Base-by-base conservation (phyloP, 148 eudicot genomes). In the Rhododendron molle region DNA sequence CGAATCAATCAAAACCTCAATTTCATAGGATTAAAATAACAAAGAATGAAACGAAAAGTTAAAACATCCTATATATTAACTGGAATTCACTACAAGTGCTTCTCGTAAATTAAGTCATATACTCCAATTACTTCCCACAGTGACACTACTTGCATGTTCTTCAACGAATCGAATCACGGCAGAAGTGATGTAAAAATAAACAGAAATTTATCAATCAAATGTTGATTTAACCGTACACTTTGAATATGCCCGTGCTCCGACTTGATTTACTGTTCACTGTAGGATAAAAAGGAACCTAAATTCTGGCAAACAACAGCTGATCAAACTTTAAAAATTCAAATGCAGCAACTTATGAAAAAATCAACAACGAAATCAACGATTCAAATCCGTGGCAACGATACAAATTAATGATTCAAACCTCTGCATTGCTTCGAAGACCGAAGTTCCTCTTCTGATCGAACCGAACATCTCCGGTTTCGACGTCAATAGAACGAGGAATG, bases 401-500 rank as follows among this genome's bases (percentile, higher is more conserved):
- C 14, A 50, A 13, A 50, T 40, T 50, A 54, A 16, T 54, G 60
- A 54, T 1, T 18, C 18, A 46, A 65, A 40, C 78, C 74, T 50
- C 88, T 0, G 21, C n/a, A 26, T 10, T 73, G 36, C 73, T 73
- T 62, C 49, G 36, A 52, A 52, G 20, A 38, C 56, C 50, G 60
- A 44, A 38, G 74, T 54, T 62, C 32, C 36, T 71, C 80, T 28
- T 76, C 69, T 82, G 80, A 58, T 40, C 30, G 30, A 58, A 40
- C 4, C 44, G 78, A 58, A 32, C 85, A 79, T 54, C 90, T 71
- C 30, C 87, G 81, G 74, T 3, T 23, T 62, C 87, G 2, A 86
- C 38, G 4, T 89, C 87, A 16, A 93, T 83, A 34, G 47, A 77
- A 4, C 87, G 88, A 56, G 99, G 99, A 85, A 96, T 85, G 62